Conservation (phyloP, 768 basidiomycete species). For the Suillus ampliporus region DNA sequence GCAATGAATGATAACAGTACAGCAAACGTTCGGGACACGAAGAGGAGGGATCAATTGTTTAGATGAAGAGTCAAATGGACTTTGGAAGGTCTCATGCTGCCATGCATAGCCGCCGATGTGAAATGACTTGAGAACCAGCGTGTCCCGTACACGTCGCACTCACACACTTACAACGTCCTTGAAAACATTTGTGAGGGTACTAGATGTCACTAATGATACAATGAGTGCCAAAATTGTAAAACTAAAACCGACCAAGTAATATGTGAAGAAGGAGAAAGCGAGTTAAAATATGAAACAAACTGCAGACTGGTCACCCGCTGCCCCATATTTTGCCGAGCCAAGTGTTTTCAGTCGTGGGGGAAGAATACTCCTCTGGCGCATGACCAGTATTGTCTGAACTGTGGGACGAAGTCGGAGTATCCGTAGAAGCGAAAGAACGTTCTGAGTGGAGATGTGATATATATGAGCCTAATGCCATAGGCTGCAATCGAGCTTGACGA, state of each 20-base stretch:
- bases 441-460: slow-evolving; percentile 40
- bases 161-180: slow-evolving; percentile 14
- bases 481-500: slow-evolving; percentile 73
- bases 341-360: slow-evolving; percentile 15
- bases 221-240: slow-evolving; percentile 13
- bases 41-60: background rate
- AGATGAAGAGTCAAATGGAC: background rate
- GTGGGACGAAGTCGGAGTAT: slow-evolving; percentile 22
- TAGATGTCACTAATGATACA: slow-evolving; percentile 41
- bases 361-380: slow-evolving; percentile 22
- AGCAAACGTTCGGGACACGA: background rate
- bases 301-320: slow-evolving; percentile 18
- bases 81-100: background rate
- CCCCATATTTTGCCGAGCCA: slow-evolving; percentile 38
- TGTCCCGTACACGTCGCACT: slow-evolving; percentile 1
- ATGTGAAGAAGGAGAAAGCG: slow-evolving; percentile 21
- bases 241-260: slow-evolving; percentile 17
- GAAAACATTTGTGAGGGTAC: slow-evolving; percentile 24
- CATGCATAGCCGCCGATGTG: slow-evolving; percentile 16
- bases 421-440: slow-evolving; percentile 33
- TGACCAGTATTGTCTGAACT: slow-evolving; percentile 18
- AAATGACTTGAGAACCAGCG: slow-evolving; percentile 3
- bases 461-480: slow-evolving; percentile 50
- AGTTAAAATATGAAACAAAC: slow-evolving; percentile 25
- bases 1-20: background rate